Evolutionary conservation across 73 alveolate genomes (phyloP).

Genomic region (Paramecium tetraurelia): DNA sequence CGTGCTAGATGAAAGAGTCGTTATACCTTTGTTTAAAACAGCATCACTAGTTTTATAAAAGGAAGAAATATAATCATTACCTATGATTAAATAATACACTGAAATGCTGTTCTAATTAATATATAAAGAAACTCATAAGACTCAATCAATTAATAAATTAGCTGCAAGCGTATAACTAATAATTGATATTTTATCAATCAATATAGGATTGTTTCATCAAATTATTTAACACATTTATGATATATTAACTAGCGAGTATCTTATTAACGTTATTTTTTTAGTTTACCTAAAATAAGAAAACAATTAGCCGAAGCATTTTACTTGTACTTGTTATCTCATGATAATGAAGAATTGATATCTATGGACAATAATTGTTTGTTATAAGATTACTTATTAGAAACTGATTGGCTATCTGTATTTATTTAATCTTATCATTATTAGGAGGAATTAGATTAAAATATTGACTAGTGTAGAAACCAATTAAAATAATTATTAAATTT

Average conservation of each 20-base stretch:
- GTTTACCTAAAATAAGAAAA: constrained; percentile 7
- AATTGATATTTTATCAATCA: not conserved
- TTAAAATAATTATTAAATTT: not conserved
- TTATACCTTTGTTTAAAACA: constrained; percentile 53
- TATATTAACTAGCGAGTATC: constrained; percentile 32
- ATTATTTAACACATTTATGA: not conserved
- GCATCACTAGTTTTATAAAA: constrained; percentile 19
- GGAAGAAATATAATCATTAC: constrained; percentile 45
- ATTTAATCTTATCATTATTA: not conserved
- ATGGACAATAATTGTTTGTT: not conserved
- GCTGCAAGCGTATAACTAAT: not conserved
- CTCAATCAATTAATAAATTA: constrained; percentile 39
- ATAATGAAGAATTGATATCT: not conserved
- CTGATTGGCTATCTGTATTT: constrained; percentile 35
- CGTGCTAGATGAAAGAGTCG: constrained; percentile 42
- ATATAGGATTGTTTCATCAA: not conserved
- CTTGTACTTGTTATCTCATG: not conserved
- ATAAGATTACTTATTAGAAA: not conserved
- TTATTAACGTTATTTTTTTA: not conserved
- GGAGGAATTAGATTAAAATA: constrained; percentile 6
- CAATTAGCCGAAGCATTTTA: constrained; percentile 22
- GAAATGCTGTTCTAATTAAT: not conserved
- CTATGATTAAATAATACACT: not conserved
- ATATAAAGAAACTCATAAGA: constrained; percentile 48
- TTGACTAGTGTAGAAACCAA: not conserved